Evolutionary conservation across 2,329 filamentous ascomycete species (phyloP), one percentile per base, ranked within the genome.

Genomic region (Aspergillus glaucus): DNA sequence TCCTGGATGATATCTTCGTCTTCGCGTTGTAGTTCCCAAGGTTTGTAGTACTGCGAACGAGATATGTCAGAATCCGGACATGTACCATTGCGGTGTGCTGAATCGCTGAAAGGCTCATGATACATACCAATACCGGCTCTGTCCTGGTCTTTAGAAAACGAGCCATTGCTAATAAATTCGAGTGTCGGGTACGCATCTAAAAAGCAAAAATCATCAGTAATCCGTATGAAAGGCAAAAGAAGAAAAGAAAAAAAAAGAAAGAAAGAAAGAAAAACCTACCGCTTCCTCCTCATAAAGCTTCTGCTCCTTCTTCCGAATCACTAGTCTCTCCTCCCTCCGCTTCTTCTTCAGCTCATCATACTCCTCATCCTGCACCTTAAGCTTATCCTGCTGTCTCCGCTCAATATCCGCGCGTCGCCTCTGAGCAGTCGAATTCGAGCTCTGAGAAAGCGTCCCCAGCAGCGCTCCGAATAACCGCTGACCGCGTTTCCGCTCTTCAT

Each of bases 381-480:
- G 78, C 69, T 85, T 88, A 62, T 86, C 86, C 63, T 87, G 82
- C 68, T 91, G 88, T 57, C 85, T 84, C 68, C 82, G 85, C 72
- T 93, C 90, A 66, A 92, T 90, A 66, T 92, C 90, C 53, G 79
- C 80, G 49, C 87, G 84, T 59, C 81, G 83, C 69, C 80, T 85
- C 70, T 86, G 74, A 54, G 82, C 74, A 76, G 80, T 56, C 72
- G 77, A 73, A 64, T 75, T 79, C 63, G 78, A 79, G 60, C 79
- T 84, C 70, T 92, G 87, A 67, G 85, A 89, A 51, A 95, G 77
- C 34, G 86, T 88, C 65, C 79, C 87, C 51, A 93, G 75, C 49
- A 94, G 72, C 32, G 85, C 87, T 52, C 92, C 91, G 64, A 96
- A 96, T 52, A 97, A 76, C 46, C 92, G 81, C 68, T 87, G 86